These are phyloP conservation scores for Kokia cookei DNA, from an alignment of 441 rosid species.

Conservation along the genomic window DNA sequence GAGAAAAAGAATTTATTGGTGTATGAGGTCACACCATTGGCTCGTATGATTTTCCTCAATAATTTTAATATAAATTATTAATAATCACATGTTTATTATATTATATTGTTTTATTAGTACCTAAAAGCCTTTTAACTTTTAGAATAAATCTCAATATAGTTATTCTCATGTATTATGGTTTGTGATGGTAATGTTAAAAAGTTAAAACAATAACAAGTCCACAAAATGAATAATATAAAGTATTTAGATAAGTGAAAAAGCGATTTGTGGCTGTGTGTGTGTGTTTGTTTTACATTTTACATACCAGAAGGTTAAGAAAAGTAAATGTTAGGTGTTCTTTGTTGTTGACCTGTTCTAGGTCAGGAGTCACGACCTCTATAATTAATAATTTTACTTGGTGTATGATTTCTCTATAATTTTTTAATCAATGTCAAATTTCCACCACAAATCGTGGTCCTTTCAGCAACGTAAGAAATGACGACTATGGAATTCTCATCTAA, in stretches of 20 bases:
- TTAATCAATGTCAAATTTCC: conserved; percentile 1
- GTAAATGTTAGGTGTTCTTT: background rate
- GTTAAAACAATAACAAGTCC: background rate
- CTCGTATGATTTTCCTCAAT: too few relatives aligned
- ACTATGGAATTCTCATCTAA: background rate
- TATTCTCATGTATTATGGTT: too few relatives aligned
- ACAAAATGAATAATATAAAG: background rate
- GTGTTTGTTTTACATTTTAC: background rate
- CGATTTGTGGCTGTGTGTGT: background rate
- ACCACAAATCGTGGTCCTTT: background rate
- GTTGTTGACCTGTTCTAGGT: conserved; percentile 5
- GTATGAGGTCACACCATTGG: too few relatives aligned
- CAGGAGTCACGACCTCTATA: background rate
- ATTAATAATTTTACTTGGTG: background rate
- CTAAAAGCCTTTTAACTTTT: too few relatives aligned
- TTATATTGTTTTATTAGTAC: too few relatives aligned
- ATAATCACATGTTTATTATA: too few relatives aligned
- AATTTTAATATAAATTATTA: too few relatives aligned
- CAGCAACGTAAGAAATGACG: conserved; percentile 2
- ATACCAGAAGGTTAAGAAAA: background rate
- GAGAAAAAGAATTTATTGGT: too few relatives aligned
- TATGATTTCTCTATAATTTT: background rate
- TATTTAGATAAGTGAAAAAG: background rate
- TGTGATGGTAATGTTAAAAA: background rate
- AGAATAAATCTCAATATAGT: too few relatives aligned